Base-by-base conservation (phyloP, 2,329 filamentous ascomycete species). In the Apiospora sp. region DNA sequence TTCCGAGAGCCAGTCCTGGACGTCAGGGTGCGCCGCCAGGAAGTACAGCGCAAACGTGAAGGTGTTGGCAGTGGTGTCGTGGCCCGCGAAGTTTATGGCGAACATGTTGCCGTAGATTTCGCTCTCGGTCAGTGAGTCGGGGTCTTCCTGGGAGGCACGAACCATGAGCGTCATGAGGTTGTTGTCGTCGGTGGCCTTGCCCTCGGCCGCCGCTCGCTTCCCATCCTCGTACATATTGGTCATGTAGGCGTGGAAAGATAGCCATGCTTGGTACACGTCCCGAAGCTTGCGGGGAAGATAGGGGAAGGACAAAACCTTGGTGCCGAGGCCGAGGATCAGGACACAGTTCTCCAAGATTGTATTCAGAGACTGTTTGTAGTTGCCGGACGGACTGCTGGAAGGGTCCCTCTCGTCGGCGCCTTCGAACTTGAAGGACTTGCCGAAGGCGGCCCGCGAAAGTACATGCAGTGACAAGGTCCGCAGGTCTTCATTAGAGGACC, bases 31-130 rank as follows among this genome's bases (percentile, higher is more conserved):
- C 0, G 82, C 80, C 1, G 87, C 86, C 1, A 89, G 79, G 12
- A 86, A 83, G 8, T 83, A 76, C 0, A 86, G 76, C 0, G 82
- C 78, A 70, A 83, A 87, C 0, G 82, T 81, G 7, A 88, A 75
- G 0, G 83, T 83, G 41, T 86, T 83, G 0, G 86, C 84, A 0
- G 86, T 86, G 0, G 86, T 88, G 72, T 89, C 87, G 72, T 88
- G 86, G 0, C 87, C 87, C 0, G 87, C 87, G 69, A 88, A 80
- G 68, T 85, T 87, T 73, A 87, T 82, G 1, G 85, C 79, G 70
- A 86, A 87, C 67, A 87, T 78, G 67, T 88, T 88, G 19, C 86
- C 85, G 54, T 85, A 84, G 12, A 89, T 84, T 72, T 89, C 86
- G 0, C 74, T 73, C 68, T 84, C 82, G 0, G 77, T 84, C 41